A percentile compares a stretch with the other conserved stretches of the same genome.
These are phyloP conservation scores for Ramaria sp. DNA, from an alignment of 768 basidiomycete species.

Conservation along the genomic window DNA sequence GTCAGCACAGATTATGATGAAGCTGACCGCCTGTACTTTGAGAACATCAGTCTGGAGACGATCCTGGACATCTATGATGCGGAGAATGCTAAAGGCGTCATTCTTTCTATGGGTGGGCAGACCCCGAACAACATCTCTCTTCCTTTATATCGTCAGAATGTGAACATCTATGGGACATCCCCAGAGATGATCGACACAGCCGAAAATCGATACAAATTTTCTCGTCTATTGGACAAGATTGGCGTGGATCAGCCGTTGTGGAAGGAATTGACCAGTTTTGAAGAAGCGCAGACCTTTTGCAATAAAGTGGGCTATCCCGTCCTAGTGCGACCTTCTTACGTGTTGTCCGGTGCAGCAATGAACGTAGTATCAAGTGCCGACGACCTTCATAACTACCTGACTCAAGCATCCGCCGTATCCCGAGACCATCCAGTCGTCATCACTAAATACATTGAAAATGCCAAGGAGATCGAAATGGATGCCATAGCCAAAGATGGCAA, in stretches of 20 bases:
- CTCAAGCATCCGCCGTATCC: constrained; percentile 92
- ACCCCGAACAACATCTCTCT: constrained; percentile 98
- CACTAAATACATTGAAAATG: constrained; percentile 98
- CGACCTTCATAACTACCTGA: constrained; percentile 85
- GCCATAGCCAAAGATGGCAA: constrained; percentile 95
- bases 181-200: constrained; percentile 99
- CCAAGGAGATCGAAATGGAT: constrained; percentile 99
- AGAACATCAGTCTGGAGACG: constrained; percentile 94
- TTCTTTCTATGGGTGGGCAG: constrained; percentile 97
- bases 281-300: constrained; percentile 84
- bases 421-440: constrained; percentile 96
- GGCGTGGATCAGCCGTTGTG: constrained; percentile 97
- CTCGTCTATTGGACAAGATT: constrained; percentile 91
- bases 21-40: constrained; percentile 96
- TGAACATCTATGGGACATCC: constrained; percentile 96
- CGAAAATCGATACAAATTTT: constrained; percentile 99
- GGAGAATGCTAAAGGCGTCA: constrained; percentile 82
- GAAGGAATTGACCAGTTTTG: constrained; percentile 92
- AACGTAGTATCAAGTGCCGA: constrained; percentile 93
- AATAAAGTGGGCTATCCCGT: constrained; percentile 91
- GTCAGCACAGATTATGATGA: constrained; percentile 99
- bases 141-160: constrained; percentile 91
- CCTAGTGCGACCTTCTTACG: constrained; percentile 94
- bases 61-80: constrained; percentile 95
- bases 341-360: constrained; percentile 99